Conservation (phyloP, 805 yeast species). For the Candida verbasci region DNA sequence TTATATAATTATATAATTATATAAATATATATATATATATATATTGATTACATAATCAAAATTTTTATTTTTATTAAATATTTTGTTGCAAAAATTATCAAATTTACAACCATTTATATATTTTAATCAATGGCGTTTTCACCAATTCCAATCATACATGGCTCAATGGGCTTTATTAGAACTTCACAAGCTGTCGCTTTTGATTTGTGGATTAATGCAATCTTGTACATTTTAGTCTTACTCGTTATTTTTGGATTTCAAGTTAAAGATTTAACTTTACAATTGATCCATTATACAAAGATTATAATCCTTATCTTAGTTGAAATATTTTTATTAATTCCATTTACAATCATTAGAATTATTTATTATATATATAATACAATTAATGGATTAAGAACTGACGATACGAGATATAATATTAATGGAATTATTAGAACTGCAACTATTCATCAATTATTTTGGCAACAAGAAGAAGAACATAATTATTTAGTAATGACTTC, state of each 20-base stretch:
- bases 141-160: not conserved
- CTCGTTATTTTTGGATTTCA: constrained; percentile 6
- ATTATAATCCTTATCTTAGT: not conserved
- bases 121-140: not conserved
- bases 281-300: not conserved
- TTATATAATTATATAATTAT: too few species aligned
- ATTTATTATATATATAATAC: constrained; percentile 4
- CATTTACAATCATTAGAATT: constrained; percentile 6
- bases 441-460: constrained; percentile 5
- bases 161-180: constrained; percentile 2
- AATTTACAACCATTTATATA: not conserved
- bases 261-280: constrained; percentile 1
- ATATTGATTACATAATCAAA: too few species aligned
- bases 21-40: too few species aligned
- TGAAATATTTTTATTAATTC: constrained; percentile 3
- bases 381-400: constrained; percentile 1
- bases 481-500: constrained; percentile 3
- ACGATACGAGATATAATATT: constrained; percentile 6
- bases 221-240: constrained; percentile 4
- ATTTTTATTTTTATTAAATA: not conserved
- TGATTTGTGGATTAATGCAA: constrained; percentile 7
- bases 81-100: not conserved
- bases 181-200: constrained; percentile 4
- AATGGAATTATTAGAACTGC: constrained; percentile 6
- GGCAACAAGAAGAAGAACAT: constrained; percentile 5